phyloP scores from a whole-genome alignment of 2,329 filamentous ascomycete genomes.

The Grosmannia penicillata region DNA sequence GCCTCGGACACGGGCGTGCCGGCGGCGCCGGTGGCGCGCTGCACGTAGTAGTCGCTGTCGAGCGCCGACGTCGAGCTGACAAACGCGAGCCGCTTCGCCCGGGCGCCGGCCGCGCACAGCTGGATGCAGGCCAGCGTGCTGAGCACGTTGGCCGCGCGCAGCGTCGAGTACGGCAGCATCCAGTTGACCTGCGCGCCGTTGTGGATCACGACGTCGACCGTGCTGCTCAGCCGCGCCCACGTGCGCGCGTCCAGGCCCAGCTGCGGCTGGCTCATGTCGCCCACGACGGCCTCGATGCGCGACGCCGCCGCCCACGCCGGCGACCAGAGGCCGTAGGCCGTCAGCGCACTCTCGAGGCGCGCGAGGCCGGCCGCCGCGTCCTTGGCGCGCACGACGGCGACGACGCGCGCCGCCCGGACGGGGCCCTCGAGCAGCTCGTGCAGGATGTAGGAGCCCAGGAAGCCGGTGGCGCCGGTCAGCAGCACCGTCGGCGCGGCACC shows the following conservation, averaged over 20 bases:
- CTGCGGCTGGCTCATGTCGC: slow-evolving; percentile 56
- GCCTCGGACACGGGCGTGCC: slow-evolving; percentile 53
- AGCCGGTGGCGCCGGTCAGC: slow-evolving; percentile 80
- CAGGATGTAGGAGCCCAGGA: slow-evolving; percentile 70
- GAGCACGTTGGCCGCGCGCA: slow-evolving; percentile 64
- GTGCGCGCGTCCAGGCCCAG: slow-evolving; percentile 54
- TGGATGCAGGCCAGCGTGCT: slow-evolving; percentile 62
- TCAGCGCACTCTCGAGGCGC: slow-evolving; percentile 51
- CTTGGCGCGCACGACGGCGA: slow-evolving; percentile 63
- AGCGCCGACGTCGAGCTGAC: slow-evolving; percentile 72
- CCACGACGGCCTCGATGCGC: slow-evolving; percentile 53
- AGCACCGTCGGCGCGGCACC: slow-evolving; percentile 46
- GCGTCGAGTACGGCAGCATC: slow-evolving; percentile 61
- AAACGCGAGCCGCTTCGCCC: slow-evolving; percentile 67
- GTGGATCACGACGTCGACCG: slow-evolving; percentile 62
- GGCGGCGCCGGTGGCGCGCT: slow-evolving; percentile 52
- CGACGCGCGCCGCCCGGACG: slow-evolving; percentile 42
- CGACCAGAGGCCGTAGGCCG: slow-evolving; percentile 69
- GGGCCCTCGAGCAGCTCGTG: slow-evolving; percentile 55
- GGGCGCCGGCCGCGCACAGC: slow-evolving; percentile 56
- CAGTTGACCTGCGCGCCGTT: slow-evolving; percentile 76
- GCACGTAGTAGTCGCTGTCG: slow-evolving; percentile 68
- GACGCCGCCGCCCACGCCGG: slow-evolving; percentile 16
- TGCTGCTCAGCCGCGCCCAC: slow-evolving; percentile 51
- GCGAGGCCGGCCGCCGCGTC: slow-evolving; percentile 42